Base-by-base conservation (phyloP, 495 filamentous ascomycete species). In the Aspergillus ellipticus region DNA sequence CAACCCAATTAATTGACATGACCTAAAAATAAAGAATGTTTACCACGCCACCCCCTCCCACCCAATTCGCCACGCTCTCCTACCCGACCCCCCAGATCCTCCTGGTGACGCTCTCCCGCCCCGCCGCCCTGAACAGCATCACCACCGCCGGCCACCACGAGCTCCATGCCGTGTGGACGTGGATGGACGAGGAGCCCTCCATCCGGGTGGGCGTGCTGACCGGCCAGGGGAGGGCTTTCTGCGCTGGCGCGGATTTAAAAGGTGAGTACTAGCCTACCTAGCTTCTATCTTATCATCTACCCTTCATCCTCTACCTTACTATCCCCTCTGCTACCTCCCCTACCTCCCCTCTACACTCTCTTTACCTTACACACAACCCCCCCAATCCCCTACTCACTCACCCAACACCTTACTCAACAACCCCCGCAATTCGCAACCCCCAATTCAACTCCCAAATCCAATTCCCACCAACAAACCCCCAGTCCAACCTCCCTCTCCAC, bases 161-260 rank as follows among this genome's bases (percentile, higher is more conserved):
- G 47, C 72, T 82, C 26, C 71, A 82, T 42, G 66, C 68, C 0
- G 60, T 85, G 2, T 82, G 79, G 72, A 63, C 74, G 55, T 85
- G 82, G 82, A 67, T 84, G 58, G 82, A 85, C 58, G 66, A 66
- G 0, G 79, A 84, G 63, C 80, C 82, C 0, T 68, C 65, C 3
- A 58, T 85, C 13, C 76, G 79, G 11, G 79, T 83, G 7, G 82
- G 75, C 2, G 73, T 85, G 19, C 56, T 85, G 11, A 85, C 82
- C 0, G 82, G 82, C 0, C 70, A 66, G 16, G 82, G 82, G 17
- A 70, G 76, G 49, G 79, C 82, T 2, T 85, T 85, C 53, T 85
- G 80, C 58, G 82, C 82, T 0, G 82, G 82, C 0, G 80, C 81
- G 4, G 82, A 85, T 67, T 54, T 85, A 35, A 82, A 81, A 61